Conservation (phyloP, 164 flowering plant species). For the Saururus chinensis region DNA sequence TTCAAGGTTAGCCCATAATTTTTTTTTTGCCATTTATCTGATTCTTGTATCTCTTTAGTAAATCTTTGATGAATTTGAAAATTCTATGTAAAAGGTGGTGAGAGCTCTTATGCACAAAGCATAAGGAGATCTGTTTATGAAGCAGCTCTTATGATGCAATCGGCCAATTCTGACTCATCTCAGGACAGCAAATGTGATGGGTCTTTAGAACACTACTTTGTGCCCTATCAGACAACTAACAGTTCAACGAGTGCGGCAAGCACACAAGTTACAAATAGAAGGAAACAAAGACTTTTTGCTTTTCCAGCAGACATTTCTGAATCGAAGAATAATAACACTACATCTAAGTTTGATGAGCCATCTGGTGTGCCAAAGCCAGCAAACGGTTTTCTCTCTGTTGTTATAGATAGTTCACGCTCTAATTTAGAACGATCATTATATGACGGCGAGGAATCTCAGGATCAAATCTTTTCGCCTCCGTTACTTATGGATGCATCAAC, state of each 20-base stretch:
- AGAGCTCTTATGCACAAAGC: conserved; percentile 48
- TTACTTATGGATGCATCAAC: conserved; percentile 74
- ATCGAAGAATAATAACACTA: neutral
- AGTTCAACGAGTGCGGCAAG: conserved; percentile 35
- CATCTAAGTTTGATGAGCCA: conserved; percentile 27
- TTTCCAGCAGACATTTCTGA: conserved; percentile 34
- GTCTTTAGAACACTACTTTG: conserved; percentile 68
- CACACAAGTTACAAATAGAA: conserved; percentile 28
- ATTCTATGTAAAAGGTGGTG: conserved; percentile 30
- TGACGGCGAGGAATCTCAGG: conserved; percentile 50
- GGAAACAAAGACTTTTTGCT: conserved; percentile 31
- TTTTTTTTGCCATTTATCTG: neutral
- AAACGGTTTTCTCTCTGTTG: conserved; percentile 52
- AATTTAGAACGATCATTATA: conserved; percentile 35
- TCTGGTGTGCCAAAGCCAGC: conserved; percentile 27
- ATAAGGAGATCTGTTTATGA: conserved; percentile 85
- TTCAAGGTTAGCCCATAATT: conserved; percentile 39
- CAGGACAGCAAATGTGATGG: conserved; percentile 59
- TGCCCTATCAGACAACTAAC: conserved; percentile 56
- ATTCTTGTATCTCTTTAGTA: neutral
- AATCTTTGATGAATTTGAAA: neutral
- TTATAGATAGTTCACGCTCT: conserved; percentile 33
- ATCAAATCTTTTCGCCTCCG: conserved; percentile 87
- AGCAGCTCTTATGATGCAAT: conserved; percentile 61
- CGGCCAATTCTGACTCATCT: conserved; percentile 42